phyloP scores from a whole-genome alignment of 140 eudicot species.

The Eryngium alpinum region DNA sequence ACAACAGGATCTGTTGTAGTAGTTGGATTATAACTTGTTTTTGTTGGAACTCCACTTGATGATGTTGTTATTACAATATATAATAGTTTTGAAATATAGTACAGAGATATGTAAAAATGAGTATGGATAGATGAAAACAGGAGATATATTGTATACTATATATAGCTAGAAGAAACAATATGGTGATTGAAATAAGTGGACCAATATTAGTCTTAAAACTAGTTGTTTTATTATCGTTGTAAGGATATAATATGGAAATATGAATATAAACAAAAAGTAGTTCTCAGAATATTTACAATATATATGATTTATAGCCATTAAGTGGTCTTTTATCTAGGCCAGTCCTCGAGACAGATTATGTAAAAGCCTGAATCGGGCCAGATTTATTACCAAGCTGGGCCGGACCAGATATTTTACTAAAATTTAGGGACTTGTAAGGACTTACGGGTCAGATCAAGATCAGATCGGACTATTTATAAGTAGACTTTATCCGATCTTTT shows the following conservation, averaged over 20 bases:
- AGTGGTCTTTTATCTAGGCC: not conserved
- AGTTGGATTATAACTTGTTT: not conserved
- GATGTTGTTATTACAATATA: not conserved
- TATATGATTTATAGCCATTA: not conserved
- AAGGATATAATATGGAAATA: not conserved
- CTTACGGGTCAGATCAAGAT: not conserved
- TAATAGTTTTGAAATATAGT: too few species aligned
- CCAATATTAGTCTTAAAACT: not conserved
- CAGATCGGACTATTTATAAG: not conserved
- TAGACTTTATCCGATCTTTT: not conserved
- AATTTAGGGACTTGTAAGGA: not conserved
- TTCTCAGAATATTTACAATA: too few species aligned
- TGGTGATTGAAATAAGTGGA: not conserved
- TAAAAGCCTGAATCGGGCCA: not conserved
- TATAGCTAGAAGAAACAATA: too few species aligned
- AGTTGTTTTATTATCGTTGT: not conserved
- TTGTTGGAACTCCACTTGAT: not conserved
- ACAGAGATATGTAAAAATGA: not conserved
- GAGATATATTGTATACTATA: too few species aligned
- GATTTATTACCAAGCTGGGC: not conserved
- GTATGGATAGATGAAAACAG: too few species aligned
- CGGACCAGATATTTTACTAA: not conserved
- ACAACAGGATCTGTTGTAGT: not conserved
- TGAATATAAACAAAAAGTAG: too few species aligned
- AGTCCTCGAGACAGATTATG: not conserved